phyloP scores from a whole-genome alignment of 2,329 filamentous ascomycete species.

The Neofusicoccum sp. region DNA sequence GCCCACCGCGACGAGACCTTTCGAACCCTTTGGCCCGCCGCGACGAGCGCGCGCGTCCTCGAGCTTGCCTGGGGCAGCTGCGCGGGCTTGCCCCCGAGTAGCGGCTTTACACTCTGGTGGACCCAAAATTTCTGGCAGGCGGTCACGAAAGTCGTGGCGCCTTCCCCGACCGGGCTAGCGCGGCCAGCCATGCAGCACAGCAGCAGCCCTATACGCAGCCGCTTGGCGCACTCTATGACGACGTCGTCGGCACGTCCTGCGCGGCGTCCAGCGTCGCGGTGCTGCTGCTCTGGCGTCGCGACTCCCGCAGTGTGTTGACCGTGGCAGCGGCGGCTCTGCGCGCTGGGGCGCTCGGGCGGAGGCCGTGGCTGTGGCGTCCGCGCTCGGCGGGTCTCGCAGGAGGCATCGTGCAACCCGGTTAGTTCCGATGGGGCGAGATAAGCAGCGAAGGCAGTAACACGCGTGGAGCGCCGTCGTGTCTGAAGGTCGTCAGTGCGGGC shows the following conservation, averaged over 20 bases:
- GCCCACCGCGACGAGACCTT: not conserved
- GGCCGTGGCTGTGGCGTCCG: not conserved
- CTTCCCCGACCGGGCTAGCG: conserved; percentile 14
- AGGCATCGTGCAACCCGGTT: conserved; percentile 7
- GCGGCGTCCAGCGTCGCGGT: not conserved
- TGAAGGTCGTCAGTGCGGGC: conserved; percentile 18
- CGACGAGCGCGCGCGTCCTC: not conserved
- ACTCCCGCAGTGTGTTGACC: not conserved
- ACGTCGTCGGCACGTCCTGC: not conserved
- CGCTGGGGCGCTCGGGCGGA: not conserved
- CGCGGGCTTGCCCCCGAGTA: not conserved
- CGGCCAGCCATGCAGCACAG: not conserved
- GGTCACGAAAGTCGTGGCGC: conserved; percentile 13
- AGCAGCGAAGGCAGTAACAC: not conserved
- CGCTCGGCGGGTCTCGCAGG: not conserved
- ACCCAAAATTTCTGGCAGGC: conserved; percentile 10
- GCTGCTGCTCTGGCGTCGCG: not conserved
- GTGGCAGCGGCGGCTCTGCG: not conserved
- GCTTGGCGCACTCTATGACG: conserved; percentile 7
- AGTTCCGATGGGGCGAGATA: conserved; percentile 16
- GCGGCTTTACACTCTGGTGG: conserved; percentile 9
- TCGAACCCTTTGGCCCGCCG: not conserved
- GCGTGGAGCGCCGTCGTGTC: conserved; percentile 11
- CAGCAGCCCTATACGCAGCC: conserved; percentile 15
- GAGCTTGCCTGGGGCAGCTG: not conserved